Percentiles rank a stretch among this genome's conserved stretches.
Conservation (phyloP, 805 yeast genomes). For the Kockiozyma suomiensis region DNA sequence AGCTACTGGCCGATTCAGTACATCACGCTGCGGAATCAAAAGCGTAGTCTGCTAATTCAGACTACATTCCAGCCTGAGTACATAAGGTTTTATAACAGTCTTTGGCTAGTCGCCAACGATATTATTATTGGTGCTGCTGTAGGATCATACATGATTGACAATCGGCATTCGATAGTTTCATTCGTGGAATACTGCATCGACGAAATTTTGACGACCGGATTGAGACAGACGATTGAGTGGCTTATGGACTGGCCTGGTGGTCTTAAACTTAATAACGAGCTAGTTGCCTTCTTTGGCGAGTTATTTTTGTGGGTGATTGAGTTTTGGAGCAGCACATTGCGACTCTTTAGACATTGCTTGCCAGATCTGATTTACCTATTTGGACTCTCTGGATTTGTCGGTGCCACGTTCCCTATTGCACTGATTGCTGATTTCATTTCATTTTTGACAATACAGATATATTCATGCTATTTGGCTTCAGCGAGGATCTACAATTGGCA, state of each 20-base stretch:
- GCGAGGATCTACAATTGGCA: slow-evolving; percentile 81
- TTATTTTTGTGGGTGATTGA: slow-evolving; percentile 81
- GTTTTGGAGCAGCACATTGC: slow-evolving; percentile 54
- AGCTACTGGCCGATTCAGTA: slow-evolving; percentile 81
- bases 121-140: slow-evolving; percentile 69
- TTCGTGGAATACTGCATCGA: slow-evolving; percentile 44
- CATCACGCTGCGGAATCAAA: slow-evolving; percentile 52
- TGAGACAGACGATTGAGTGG: slow-evolving; percentile 61
- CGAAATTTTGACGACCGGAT: slow-evolving; percentile 49
- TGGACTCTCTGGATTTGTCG: slow-evolving; percentile 53
- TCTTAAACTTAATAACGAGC: slow-evolving; percentile 82
- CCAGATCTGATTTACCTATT: slow-evolving; percentile 41
- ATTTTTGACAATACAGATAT: slow-evolving; percentile 68
- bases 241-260: slow-evolving; percentile 92
- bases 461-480: slow-evolving; percentile 75
- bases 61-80: slow-evolving; percentile 49
- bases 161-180: slow-evolving; percentile 39
- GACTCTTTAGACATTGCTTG: slow-evolving; percentile 40
- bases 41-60: slow-evolving; percentile 47
- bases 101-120: slow-evolving; percentile 88
- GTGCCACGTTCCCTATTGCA: slow-evolving; percentile 72
- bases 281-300: slow-evolving; percentile 84
- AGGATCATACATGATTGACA: slow-evolving; percentile 51
- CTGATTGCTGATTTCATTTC: slow-evolving; percentile 65
- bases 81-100: slow-evolving; percentile 74